Base-by-base conservation (phyloP, 108 stramenopile genomes). In the Nitzschia sp. region DNA sequence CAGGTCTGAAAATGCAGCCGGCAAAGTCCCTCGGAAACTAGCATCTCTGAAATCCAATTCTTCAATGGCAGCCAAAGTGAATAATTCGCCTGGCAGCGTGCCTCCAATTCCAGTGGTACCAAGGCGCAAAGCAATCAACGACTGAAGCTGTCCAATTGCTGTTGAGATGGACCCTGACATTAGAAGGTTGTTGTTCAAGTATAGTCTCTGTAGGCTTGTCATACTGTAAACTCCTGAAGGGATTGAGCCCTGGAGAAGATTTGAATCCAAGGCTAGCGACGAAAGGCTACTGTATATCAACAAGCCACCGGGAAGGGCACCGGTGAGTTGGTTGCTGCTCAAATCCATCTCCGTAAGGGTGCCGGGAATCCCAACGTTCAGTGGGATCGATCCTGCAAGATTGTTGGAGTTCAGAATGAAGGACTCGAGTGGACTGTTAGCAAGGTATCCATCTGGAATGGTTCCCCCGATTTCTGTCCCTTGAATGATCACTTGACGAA, bases 1-100 rank as follows among this genome's bases (percentile, higher is more conserved):
- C 25, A 70, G 45, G 6, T 57, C 49, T 23, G 45, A 18, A 31
- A 77, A 51, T 6, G 66, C 46, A 29, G 36, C 15, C 5, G 76
- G 64, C 11, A 77, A 31, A 17, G 56, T 35, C 46, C 75, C 75
- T 31, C 51, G n/a, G 45, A 82, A 75, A 15, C 68, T 34, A 19
- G 77, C 70, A 68, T 76, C 68, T 49, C 80, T 64, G 3, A 86
- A 46, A 34, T 83, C 81, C 35, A 86, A 62, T 33, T 71, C 81
- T 13, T 53, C 55, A 26, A 87, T 53, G 55, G 48, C 61, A 25
- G 51, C 46, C 46, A 85, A 34, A 31, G 30, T 15, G 28, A 48
- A 64, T 11, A 83, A 47, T 35, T 74, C 73, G 28, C 64, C 75
- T 1, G 78, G 48, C n/a, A 83, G 65, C 9, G 72, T 27, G 11